Base-by-base conservation (phyloP, 164 flowering plant genomes). In the Macadamia integrifolia region DNA sequence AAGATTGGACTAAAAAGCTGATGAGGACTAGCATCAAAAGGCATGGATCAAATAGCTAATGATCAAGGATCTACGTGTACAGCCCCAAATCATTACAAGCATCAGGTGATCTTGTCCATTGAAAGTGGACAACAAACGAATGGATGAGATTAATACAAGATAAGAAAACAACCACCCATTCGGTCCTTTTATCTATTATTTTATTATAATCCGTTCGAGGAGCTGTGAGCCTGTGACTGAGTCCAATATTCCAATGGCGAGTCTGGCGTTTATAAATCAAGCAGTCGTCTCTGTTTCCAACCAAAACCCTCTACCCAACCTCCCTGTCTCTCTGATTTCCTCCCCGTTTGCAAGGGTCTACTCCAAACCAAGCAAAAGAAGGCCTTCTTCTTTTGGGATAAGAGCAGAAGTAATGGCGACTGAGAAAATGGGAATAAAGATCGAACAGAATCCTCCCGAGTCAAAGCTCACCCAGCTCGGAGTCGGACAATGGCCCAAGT, bases 401-500 rank as follows among this genome's bases (percentile, higher is more conserved):
- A 67, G 82, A 69, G 85, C 85, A 10, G 75, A 68, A 65, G 59
- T 72, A 50, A 86, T 86, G 86, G 77, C 86, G 28, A 80, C 81
- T 6, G 96, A 88, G 84, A 87, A 82, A 71, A 59, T 80, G 66
- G 97, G 92, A 11, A 73, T 91, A 61, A 87, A 84, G 75, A 77
- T 91, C 44, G 80, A 82, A 61, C 79, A 56, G 43, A 87, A 86
- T 74, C 93, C 97, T 64, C 81, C 89, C 28, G 93, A 91, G 61
- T 76, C 97, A 53, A 86, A 79, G 68, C 92, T 88, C 64, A 46
- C 87, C 28, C 74, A 85, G 8, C 91, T 91, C 48, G 93, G 92
- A 30, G 89, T 91, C n/a, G 68, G 83, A 46, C 40, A 35, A 5
- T 91, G 97, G 97, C 87, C 97, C 79, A 88, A 88, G 97, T 88